phyloP scores from a whole-genome alignment of 176 grass and related monocot genomes.

The Elaeis guineensis region DNA sequence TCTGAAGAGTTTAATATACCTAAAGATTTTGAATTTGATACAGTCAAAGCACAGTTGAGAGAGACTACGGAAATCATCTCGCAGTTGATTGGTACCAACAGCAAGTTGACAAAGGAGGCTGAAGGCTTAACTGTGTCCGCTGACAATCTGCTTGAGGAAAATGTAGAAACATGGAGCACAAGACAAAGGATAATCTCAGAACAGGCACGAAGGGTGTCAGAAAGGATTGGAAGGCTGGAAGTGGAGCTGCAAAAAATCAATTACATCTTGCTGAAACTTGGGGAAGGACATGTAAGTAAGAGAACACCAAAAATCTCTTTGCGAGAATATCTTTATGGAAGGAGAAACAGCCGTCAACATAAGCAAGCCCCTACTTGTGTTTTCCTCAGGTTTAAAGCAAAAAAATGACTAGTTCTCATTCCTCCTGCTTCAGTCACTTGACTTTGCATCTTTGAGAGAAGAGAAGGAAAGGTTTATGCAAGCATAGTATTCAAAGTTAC shows the following conservation, averaged over 20 bases:
- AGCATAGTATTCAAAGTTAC: too few relatives aligned
- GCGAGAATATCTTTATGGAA: constrained; percentile 77
- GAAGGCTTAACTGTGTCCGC: constrained; percentile 36
- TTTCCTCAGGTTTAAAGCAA: constrained; percentile 5
- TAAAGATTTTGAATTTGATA: constrained; percentile 33
- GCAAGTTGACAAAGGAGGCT: constrained; percentile 60
- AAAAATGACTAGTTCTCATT: not conserved
- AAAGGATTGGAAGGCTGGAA: constrained; percentile 73
- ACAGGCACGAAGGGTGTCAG: constrained; percentile 59
- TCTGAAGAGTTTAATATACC: constrained; percentile 12
- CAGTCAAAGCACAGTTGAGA: constrained; percentile 42
- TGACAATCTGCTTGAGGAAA: constrained; percentile 11
- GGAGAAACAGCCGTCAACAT: constrained; percentile 22
- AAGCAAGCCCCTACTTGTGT: constrained; percentile 2
- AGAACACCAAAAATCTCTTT: constrained; percentile 53
- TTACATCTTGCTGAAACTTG: constrained; percentile 45
- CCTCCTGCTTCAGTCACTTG: not conserved
- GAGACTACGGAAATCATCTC: constrained; percentile 53
- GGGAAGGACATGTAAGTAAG: constrained; percentile 43
- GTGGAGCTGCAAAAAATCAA: constrained; percentile 63
- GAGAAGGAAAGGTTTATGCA: too few relatives aligned
- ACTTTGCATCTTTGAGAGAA: too few relatives aligned
- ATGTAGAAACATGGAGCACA: constrained; percentile 38
- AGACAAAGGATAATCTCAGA: constrained; percentile 81
- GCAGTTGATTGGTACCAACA: constrained; percentile 66